A percentile compares a stretch with the other conserved stretches of the same genome.
Evolutionary conservation across 2,329 filamentous ascomycete species (phyloP).

Genomic region (Bipolaris cookei): DNA sequence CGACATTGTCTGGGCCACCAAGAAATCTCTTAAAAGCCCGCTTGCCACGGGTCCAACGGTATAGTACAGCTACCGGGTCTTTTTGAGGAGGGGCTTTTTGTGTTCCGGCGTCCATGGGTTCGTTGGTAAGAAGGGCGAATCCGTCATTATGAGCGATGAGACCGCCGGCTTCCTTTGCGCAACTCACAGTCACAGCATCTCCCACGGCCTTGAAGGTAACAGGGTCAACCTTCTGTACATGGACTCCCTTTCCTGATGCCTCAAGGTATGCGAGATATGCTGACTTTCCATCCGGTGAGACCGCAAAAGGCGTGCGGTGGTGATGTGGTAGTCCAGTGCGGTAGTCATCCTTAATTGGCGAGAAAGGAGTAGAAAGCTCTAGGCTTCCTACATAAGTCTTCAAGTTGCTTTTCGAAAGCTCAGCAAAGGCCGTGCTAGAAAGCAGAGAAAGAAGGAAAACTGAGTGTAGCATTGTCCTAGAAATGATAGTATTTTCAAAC

Average conservation of each 20-base stretch:
- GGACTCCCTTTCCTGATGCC: conserved; percentile 60
- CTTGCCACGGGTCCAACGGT: conserved; percentile 62
- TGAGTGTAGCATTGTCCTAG: conserved; percentile 41
- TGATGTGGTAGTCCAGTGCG: conserved; percentile 68
- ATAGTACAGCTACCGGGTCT: conserved; percentile 63
- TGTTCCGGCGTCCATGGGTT: conserved; percentile 59
- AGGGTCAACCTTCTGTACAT: conserved; percentile 64
- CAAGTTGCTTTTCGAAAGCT: conserved; percentile 52
- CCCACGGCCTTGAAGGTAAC: conserved; percentile 62
- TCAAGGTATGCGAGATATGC: conserved; percentile 68
- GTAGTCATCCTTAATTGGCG: conserved; percentile 65
- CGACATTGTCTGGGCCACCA: conserved; percentile 62
- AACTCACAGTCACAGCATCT: conserved; percentile 58
- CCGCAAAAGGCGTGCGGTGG: conserved; percentile 66
- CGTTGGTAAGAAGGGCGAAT: conserved; percentile 67
- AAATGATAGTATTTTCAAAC: conserved; percentile 26
- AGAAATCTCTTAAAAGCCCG: conserved; percentile 66
- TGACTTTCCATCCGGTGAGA: conserved; percentile 63
- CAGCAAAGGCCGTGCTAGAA: conserved; percentile 43
- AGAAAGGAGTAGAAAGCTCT: conserved; percentile 59
- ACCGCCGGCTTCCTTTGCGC: conserved; percentile 64
- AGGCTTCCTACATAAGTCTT: conserved; percentile 53
- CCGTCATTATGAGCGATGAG: conserved; percentile 68
- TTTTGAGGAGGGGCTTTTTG: conserved; percentile 56
- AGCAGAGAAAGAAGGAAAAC: conserved; percentile 44